Evolutionary conservation across 805 yeast genomes (phyloP).

Genomic region (Kuraishia ogatae): DNA sequence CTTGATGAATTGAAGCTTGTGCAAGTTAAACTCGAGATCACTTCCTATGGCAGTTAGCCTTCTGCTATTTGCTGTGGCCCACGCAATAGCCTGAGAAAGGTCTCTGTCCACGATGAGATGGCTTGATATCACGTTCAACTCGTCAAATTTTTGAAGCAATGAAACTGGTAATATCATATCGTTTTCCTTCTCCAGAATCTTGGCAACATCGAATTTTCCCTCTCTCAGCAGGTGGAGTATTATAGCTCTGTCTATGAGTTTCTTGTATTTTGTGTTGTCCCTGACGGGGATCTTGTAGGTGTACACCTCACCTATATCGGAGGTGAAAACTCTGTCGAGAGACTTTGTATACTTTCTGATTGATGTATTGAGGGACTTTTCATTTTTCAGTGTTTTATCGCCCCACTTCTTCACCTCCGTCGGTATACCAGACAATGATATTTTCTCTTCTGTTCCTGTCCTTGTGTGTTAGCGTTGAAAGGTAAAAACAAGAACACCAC

Average conservation of each 20-base stretch:
- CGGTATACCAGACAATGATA: constrained; percentile 4
- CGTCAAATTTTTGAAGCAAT: constrained; percentile 26
- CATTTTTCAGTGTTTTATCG: constrained; percentile 22
- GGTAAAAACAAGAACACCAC: background rate
- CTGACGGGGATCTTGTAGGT: constrained; percentile 13
- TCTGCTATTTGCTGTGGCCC: constrained; percentile 28
- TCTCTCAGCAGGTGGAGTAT: constrained; percentile 22
- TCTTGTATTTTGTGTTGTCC: constrained; percentile 4
- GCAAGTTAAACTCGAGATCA: constrained; percentile 35
- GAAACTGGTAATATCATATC: constrained; percentile 16
- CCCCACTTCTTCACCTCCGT: constrained; percentile 10
- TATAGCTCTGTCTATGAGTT: constrained; percentile 18
- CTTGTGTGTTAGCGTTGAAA: constrained; percentile 9
- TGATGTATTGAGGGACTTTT: constrained; percentile 15
- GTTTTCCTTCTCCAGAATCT: constrained; percentile 20
- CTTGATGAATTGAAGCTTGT: constrained; percentile 30
- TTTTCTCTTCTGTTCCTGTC: constrained; percentile 4
- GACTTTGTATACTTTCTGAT: constrained; percentile 17
- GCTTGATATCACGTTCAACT: constrained; percentile 32
- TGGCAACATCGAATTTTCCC: constrained; percentile 20
- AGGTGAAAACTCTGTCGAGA: constrained; percentile 17
- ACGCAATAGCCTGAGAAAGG: constrained; percentile 36
- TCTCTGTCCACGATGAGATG: constrained; percentile 25
- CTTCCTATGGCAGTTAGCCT: constrained; percentile 25
- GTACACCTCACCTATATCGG: constrained; percentile 16